A percentile compares a stretch with the other conserved stretches of the same genome.
These are phyloP conservation scores for Fusarium setosum DNA, from an alignment of 2,329 filamentous ascomycete genomes.

Conservation along the genomic window DNA sequence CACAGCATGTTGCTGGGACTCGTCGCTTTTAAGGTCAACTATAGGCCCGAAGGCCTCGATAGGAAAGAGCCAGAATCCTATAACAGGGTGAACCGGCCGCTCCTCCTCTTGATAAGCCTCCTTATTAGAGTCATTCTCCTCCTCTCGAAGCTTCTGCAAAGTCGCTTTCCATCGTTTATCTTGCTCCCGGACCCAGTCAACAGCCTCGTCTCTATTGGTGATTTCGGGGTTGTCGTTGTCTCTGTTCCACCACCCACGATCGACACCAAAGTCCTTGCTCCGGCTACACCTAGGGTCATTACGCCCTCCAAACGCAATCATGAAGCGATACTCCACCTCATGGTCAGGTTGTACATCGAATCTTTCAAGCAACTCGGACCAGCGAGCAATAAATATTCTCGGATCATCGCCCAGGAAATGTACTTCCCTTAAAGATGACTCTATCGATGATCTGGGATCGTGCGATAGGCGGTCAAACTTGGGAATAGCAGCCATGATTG, in stretches of 20 bases:
- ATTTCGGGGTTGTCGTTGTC: not conserved
- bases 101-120: not conserved
- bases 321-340: not conserved
- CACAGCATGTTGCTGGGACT: not conserved
- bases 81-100: not conserved
- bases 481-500: rapidly evolving
- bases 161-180: not conserved
- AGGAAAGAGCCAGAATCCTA: slow-evolving; percentile 13
- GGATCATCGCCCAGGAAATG: not conserved
- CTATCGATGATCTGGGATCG: not conserved
- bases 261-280: not conserved
- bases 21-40: slow-evolving; percentile 1
- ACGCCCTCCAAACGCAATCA: not conserved
- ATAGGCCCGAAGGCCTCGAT: slow-evolving; percentile 47
- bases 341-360: not conserved
- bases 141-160: not conserved
- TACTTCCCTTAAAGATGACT: not conserved
- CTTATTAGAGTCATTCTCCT: too few relatives aligned
- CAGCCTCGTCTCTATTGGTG: not conserved
- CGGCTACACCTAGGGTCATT: not conserved
- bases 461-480: not conserved
- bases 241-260: not conserved
- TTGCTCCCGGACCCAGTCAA: not conserved
- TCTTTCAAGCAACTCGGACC: not conserved
- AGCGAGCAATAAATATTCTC: rapidly evolving